phyloP scores from a whole-genome alignment of 768 basidiomycete species.

The Mycena indigotica region DNA sequence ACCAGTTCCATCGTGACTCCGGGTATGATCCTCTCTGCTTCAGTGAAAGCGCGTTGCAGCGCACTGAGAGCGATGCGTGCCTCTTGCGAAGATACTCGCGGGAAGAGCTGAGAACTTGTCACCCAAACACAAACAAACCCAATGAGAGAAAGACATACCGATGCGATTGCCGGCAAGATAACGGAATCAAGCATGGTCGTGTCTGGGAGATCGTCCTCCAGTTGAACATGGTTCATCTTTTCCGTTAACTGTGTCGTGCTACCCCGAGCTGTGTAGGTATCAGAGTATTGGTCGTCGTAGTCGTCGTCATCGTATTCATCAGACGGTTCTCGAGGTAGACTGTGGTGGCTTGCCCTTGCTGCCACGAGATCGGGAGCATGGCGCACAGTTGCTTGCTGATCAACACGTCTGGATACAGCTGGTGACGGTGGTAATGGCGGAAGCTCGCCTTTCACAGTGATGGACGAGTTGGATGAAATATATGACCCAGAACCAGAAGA shows the following conservation, averaged over 20 bases:
- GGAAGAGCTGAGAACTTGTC: conserved; percentile 68
- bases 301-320: conserved; percentile 69
- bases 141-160: conserved; percentile 54
- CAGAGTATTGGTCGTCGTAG: conserved; percentile 59
- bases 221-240: conserved; percentile 46
- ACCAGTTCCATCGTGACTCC: conserved; percentile 92
- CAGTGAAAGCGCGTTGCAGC: conserved; percentile 89
- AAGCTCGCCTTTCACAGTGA: conserved; percentile 58
- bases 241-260: conserved; percentile 45
- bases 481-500: conserved; percentile 37
- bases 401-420: conserved; percentile 42
- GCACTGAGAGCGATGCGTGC: conserved; percentile 83
- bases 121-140: conserved; percentile 2
- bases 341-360: conserved; percentile 33
- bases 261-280: conserved; percentile 48
- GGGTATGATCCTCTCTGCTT: conserved; percentile 93
- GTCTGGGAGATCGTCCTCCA: conserved; percentile 69
- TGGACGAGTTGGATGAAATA: conserved; percentile 44
- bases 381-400: conserved; percentile 71
- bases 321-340: conserved; percentile 49
- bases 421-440: conserved; percentile 56
- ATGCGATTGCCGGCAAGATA: conserved; percentile 93
- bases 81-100: conserved; percentile 90
- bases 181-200: conserved; percentile 96
- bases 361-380: conserved; percentile 41